A percentile compares a stretch with the other conserved stretches of the same genome.
phyloP scores from a whole-genome alignment of 2,329 filamentous ascomycete genomes.

The Clonostachys solani region DNA sequence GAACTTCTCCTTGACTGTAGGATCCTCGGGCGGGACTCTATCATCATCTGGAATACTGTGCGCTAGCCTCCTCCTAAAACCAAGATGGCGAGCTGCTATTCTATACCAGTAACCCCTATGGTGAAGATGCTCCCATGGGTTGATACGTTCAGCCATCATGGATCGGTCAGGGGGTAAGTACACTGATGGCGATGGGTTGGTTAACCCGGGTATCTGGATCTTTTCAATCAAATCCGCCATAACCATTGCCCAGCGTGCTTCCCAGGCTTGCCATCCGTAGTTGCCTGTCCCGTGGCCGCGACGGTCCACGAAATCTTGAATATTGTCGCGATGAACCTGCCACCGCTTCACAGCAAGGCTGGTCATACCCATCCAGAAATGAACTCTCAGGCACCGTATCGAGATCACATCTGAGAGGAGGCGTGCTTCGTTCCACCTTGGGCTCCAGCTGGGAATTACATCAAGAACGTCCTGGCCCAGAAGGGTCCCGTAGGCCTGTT shows the following conservation, averaged over 20 bases:
- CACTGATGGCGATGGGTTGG: constrained; percentile 33
- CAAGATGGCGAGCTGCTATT: constrained; percentile 52
- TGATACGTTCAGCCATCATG: constrained; percentile 51
- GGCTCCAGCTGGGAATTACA: constrained; percentile 83
- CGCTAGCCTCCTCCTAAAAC: constrained; percentile 48
- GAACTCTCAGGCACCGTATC: constrained; percentile 75
- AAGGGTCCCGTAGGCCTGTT: constrained; percentile 79
- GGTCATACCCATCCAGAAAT: constrained; percentile 76
- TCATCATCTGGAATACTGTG: constrained; percentile 54
- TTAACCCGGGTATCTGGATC: constrained; percentile 45
- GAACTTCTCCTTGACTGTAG: constrained; percentile 46
- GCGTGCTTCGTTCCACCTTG: constrained; percentile 91
- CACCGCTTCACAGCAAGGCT: constrained; percentile 77
- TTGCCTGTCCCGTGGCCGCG: constrained; percentile 81
- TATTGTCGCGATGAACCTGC: constrained; percentile 70
- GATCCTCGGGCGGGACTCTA: constrained; percentile 42
- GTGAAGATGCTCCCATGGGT: constrained; percentile 61
- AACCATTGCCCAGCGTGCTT: constrained; percentile 64
- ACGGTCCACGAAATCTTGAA: constrained; percentile 74
- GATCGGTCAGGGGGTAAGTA: constrained; percentile 56
- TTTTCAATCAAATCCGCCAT: constrained; percentile 60
- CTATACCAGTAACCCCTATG: constrained; percentile 67
- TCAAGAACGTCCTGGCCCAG: constrained; percentile 83
- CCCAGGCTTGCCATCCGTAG: constrained; percentile 94
- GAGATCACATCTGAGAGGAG: constrained; percentile 77